These are phyloP conservation scores for Prunus padus DNA, from an alignment of 306 rosid genomes.

Conservation along the genomic window DNA sequence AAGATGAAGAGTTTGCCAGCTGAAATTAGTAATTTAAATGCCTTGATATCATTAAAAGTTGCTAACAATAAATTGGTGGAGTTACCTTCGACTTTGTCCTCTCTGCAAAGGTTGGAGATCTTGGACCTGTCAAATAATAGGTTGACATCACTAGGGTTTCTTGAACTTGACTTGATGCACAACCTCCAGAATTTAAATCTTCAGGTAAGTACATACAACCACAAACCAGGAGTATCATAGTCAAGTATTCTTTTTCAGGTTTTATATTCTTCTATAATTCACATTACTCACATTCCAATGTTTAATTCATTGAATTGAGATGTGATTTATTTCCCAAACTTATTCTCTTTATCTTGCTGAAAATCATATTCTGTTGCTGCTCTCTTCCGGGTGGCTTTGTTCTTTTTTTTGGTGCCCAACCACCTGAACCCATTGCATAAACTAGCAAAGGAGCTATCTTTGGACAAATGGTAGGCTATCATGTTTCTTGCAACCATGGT, in stretches of 20 bases:
- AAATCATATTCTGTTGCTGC: neutral
- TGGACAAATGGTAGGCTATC: neutral
- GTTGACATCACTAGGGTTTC: conserved; percentile 79
- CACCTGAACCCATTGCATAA: neutral
- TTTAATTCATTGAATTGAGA: neutral
- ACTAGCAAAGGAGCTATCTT: neutral
- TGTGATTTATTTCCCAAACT: neutral
- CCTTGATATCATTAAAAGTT: conserved; percentile 68
- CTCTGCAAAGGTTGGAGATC: conserved; percentile 69
- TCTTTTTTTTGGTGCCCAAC: neutral
- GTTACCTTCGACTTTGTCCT: conserved; percentile 63
- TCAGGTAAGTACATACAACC: conserved; percentile 57
- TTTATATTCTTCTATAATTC: neutral
- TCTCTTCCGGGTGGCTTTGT: neutral
- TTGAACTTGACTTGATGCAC: conserved; percentile 74
- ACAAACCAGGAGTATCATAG: conserved; percentile 9
- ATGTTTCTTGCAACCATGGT: neutral
- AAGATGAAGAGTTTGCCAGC: conserved; percentile 77
- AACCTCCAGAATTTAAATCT: conserved; percentile 73
- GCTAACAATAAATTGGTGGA: conserved; percentile 87
- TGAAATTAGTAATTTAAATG: conserved; percentile 67
- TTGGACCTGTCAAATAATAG: conserved; percentile 91
- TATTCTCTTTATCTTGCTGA: neutral
- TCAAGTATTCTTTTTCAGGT: conserved; percentile 7
- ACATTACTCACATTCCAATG: neutral